These are phyloP conservation scores for Yamagishiella unicocca DNA, from an alignment of 139 green algal species.

Conservation along the genomic window DNA sequence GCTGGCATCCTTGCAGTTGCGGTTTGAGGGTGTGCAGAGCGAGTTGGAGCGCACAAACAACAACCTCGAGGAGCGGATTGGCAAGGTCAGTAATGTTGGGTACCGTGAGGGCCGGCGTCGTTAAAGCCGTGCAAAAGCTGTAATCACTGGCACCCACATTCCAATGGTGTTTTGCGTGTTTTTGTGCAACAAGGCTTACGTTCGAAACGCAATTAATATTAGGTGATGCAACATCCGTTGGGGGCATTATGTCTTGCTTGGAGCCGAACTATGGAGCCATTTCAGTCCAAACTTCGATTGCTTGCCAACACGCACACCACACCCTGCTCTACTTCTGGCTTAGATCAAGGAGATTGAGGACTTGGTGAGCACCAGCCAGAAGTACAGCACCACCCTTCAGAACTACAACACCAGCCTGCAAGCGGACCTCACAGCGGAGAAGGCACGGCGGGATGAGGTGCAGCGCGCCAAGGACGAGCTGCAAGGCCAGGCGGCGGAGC, in stretches of 20 bases:
- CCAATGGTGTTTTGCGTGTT: too few relatives aligned
- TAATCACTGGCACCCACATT: too few relatives aligned
- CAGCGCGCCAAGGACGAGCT: slow-evolving; percentile 56
- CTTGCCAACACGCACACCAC: too few relatives aligned
- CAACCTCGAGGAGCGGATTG: slow-evolving; percentile 46
- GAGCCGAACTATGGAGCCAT: too few relatives aligned
- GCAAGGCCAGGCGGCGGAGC: slow-evolving; percentile 63
- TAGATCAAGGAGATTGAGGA: slow-evolving; percentile 65
- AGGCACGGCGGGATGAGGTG: slow-evolving; percentile 62
- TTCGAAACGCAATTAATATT: too few relatives aligned
- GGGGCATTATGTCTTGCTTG: too few relatives aligned
- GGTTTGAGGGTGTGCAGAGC: slow-evolving; percentile 26
- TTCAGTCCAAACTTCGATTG: too few relatives aligned
- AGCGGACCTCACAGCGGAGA: slow-evolving; percentile 58
- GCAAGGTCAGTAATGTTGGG: slow-evolving; percentile 57
- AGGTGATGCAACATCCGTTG: too few relatives aligned
- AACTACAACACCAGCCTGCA: slow-evolving; percentile 72
- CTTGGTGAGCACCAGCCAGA: slow-evolving; percentile 60
- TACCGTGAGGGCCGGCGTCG: too few relatives aligned
- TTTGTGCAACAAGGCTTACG: too few relatives aligned
- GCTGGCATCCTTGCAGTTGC: slow-evolving; percentile 21
- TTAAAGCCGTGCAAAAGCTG: too few relatives aligned
- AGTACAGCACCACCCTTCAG: slow-evolving; percentile 70
- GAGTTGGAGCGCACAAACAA: slow-evolving; percentile 41
- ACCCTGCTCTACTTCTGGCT: too few relatives aligned